Evolutionary conservation across 768 basidiomycete species (phyloP).

Genomic region (Macrocybe gigantea): DNA sequence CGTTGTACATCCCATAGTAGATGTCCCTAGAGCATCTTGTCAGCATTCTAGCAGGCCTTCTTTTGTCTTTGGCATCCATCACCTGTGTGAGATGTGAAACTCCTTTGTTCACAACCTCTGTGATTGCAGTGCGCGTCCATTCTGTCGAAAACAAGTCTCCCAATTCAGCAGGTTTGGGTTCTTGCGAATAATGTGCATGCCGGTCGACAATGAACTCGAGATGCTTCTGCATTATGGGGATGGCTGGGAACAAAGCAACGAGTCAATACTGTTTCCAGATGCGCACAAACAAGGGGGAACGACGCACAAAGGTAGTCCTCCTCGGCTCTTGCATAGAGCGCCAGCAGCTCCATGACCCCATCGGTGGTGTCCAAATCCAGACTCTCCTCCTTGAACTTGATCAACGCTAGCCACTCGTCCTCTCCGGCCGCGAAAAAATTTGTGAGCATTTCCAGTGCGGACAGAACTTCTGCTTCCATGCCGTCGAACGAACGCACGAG

Average conservation of each 20-base stretch:
- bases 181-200: slow-evolving; percentile 33
- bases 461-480: slow-evolving; percentile 51
- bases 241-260: slow-evolving; percentile 39
- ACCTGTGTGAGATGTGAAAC: slow-evolving; percentile 62
- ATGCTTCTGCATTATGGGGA: slow-evolving; percentile 66
- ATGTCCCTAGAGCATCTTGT: slow-evolving; percentile 45
- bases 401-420: slow-evolving; percentile 70
- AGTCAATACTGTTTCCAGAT: not conserved
- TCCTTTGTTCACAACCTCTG: slow-evolving; percentile 50
- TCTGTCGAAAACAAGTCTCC: slow-evolving; percentile 54
- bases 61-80: slow-evolving; percentile 5
- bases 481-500: slow-evolving; percentile 50
- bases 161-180: slow-evolving; percentile 40
- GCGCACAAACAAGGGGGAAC: not conserved
- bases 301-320: slow-evolving; percentile 68
- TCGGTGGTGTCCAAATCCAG: slow-evolving; percentile 46
- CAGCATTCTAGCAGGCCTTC: not conserved
- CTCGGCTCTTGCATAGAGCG: slow-evolving; percentile 61
- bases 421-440: slow-evolving; percentile 59
- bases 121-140: slow-evolving; percentile 56
- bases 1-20: slow-evolving; percentile 65
- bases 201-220: slow-evolving; percentile 49
- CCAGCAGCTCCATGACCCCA: slow-evolving; percentile 50
- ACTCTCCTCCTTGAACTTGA: slow-evolving; percentile 45
- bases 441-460: slow-evolving; percentile 63